These are phyloP conservation scores for Colletotrichum lindemuthianum DNA, from an alignment of 2,329 filamentous ascomycete species.

Conservation along the genomic window DNA sequence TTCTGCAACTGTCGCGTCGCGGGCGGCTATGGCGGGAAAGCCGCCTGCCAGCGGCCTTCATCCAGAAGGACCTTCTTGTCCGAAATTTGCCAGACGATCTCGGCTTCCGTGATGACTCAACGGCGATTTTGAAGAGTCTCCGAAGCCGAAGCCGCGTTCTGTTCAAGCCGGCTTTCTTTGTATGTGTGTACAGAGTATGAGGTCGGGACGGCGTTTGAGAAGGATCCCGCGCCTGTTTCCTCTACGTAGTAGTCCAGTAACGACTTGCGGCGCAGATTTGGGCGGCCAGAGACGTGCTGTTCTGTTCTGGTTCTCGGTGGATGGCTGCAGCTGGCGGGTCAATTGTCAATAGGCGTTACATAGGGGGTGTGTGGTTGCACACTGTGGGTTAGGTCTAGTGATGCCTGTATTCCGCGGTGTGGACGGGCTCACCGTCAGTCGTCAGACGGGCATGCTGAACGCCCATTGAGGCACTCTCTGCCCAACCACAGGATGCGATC, in stretches of 20 bases:
- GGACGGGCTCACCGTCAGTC: constrained; percentile 28
- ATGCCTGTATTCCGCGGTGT: background rate
- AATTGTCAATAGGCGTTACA: constrained; percentile 24
- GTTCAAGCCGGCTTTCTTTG: too few species aligned
- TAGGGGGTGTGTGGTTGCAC: constrained; percentile 8
- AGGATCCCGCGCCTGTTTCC: constrained; percentile 17
- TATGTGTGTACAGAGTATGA: background rate
- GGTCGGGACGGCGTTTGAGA: constrained; percentile 1
- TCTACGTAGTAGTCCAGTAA: background rate
- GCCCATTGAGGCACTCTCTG: background rate
- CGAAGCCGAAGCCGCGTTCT: constrained; percentile 16
- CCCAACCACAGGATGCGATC: constrained; percentile 8
- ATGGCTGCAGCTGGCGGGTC: constrained; percentile 21
- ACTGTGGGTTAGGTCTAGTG: constrained; percentile 1
- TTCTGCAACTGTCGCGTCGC: too few species aligned
- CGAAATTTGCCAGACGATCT: background rate
- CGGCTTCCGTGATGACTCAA: background rate
- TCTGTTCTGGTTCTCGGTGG: background rate
- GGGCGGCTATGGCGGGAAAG: too few species aligned
- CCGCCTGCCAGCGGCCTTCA: too few species aligned
- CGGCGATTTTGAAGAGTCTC: background rate
- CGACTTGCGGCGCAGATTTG: constrained; percentile 1
- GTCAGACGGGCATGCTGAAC: constrained; percentile 23
- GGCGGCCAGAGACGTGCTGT: background rate
- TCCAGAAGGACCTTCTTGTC: background rate